Conservation (phyloP, 2,329 filamentous ascomycete genomes). For the Beauveria pseudobassiana region DNA sequence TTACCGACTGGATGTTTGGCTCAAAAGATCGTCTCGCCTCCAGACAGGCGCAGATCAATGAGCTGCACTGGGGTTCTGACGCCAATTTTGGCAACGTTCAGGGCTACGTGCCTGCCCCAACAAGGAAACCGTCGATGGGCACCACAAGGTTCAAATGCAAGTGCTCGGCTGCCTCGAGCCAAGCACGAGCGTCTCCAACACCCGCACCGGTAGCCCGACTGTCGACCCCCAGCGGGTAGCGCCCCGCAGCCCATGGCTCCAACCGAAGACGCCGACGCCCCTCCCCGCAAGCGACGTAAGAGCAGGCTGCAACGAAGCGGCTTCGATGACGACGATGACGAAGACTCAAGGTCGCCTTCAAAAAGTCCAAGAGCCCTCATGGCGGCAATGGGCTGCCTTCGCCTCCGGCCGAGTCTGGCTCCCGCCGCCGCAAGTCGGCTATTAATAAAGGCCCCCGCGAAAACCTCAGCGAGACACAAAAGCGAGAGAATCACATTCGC, state of each 20-base stretch:
- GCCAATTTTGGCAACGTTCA: slow-evolving; percentile 50
- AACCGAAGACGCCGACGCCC: slow-evolving; percentile 32
- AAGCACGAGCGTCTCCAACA: slow-evolving; percentile 51
- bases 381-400: slow-evolving; percentile 26
- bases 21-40: slow-evolving; percentile 20
- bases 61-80: slow-evolving; percentile 63
- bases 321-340: slow-evolving; percentile 34
- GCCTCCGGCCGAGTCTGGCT: slow-evolving; percentile 27
- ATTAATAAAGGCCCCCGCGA: slow-evolving; percentile 46
- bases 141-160: slow-evolving; percentile 48
- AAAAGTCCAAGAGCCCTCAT: slow-evolving; percentile 42
- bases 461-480: slow-evolving; percentile 75
- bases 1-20: slow-evolving; percentile 36
- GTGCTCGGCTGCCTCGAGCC: slow-evolving; percentile 50
- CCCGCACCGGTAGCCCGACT: slow-evolving; percentile 49
- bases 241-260: slow-evolving; percentile 14
- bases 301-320: slow-evolving; percentile 40
- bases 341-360: slow-evolving; percentile 19
- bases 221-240: background rate
- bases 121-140: slow-evolving; percentile 50
- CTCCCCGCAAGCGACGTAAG: slow-evolving; percentile 47
- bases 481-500: slow-evolving; percentile 77
- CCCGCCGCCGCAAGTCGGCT: slow-evolving; percentile 45
- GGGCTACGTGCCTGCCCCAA: slow-evolving; percentile 48
- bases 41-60: slow-evolving; percentile 31